phyloP scores from a whole-genome alignment of 805 yeast genomes.

The Suhomyces pyralidae region DNA sequence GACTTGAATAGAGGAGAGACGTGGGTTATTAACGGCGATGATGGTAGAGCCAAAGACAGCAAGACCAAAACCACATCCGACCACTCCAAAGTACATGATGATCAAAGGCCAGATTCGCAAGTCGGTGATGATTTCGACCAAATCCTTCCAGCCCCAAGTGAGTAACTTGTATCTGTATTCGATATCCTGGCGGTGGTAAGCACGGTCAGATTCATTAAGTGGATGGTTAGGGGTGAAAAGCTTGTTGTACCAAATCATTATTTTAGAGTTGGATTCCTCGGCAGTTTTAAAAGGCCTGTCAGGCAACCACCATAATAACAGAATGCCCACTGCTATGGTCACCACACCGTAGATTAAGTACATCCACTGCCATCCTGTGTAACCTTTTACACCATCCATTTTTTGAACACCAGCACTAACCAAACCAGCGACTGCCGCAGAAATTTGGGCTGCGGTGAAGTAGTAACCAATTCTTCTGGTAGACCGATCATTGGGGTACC shows the following conservation, averaged over 20 bases:
- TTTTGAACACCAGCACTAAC: conserved; percentile 86
- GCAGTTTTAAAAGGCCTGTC: conserved; percentile 55
- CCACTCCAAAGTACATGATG: conserved; percentile 89
- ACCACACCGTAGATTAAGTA: conserved; percentile 72
- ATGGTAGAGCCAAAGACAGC: conserved; percentile 84
- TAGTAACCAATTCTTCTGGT: conserved; percentile 83
- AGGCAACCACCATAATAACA: conserved; percentile 80
- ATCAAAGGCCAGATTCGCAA: conserved; percentile 74
- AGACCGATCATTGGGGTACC: conserved; percentile 79
- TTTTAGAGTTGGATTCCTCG: conserved; percentile 11
- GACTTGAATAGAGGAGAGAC: conserved; percentile 60
- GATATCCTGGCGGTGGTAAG: conserved; percentile 61
- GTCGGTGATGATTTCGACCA: conserved; percentile 55
- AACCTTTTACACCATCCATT: conserved; percentile 69
- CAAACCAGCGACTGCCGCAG: conserved; percentile 85
- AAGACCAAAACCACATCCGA: conserved; percentile 85
- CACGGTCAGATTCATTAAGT: conserved; percentile 50
- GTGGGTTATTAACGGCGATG: conserved; percentile 61
- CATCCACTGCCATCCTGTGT: conserved; percentile 85
- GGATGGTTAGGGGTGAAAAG: conserved; percentile 42
- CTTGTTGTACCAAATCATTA: conserved; percentile 19
- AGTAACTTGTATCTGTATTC: conserved; percentile 43
- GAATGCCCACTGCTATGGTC: conserved; percentile 61
- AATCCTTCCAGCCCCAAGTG: conserved; percentile 60
- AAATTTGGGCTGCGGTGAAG: conserved; percentile 88